phyloP scores from a whole-genome alignment of 331 rosid species.

The Pyrus hybrid region DNA sequence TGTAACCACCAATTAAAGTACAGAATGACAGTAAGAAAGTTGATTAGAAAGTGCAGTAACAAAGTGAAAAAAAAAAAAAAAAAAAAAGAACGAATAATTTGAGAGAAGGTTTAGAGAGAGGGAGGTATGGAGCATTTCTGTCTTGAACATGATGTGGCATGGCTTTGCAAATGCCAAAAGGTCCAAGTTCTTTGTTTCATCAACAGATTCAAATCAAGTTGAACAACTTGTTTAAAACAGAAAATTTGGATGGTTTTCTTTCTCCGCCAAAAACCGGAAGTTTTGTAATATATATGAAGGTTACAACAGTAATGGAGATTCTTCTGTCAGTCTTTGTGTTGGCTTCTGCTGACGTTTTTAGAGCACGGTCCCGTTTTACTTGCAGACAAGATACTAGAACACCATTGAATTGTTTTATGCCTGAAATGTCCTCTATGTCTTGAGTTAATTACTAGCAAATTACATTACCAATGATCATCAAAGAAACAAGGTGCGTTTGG shows the following conservation, averaged over 20 bases:
- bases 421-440: conserved; percentile 21
- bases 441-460: not conserved
- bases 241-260: conserved; percentile 39
- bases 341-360: conserved; percentile 54
- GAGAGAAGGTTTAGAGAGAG: not conserved
- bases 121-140: conserved; percentile 54
- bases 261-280: conserved; percentile 19
- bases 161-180: conserved; percentile 20
- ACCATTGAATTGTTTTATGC: conserved; percentile 33
- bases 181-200: conserved; percentile 51
- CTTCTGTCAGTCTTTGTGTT: conserved; percentile 33
- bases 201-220: conserved; percentile 40
- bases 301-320: conserved; percentile 47
- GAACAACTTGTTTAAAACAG: conserved; percentile 46
- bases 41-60: conserved; percentile 19
- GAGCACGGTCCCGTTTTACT: conserved; percentile 51
- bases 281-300: conserved; percentile 12
- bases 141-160: conserved; percentile 28
- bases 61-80: conserved; percentile 2
- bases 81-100: conserved; percentile 8
- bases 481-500: no score
- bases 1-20: conserved; percentile 15
- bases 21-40: conserved; percentile 7
- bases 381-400: conserved; percentile 31
- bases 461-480: not conserved